Evolutionary conservation across 2,329 filamentous ascomycete species (phyloP).

Genomic region (Aspergillus flavus): DNA sequence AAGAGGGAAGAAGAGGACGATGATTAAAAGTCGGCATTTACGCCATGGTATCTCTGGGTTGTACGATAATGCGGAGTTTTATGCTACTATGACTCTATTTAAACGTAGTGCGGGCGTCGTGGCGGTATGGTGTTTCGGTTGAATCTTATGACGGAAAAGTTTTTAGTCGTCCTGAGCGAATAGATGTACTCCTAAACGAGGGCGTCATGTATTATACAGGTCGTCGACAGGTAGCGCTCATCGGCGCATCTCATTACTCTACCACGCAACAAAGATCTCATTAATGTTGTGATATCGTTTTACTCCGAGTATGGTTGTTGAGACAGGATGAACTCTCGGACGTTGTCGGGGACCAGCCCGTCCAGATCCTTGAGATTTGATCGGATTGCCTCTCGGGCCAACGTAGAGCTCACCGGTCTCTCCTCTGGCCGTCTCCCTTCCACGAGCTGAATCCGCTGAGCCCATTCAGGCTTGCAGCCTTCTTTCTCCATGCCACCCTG

Average conservation of each 20-base stretch:
- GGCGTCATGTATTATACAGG: not conserved
- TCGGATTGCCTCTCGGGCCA: slow-evolving; percentile 40
- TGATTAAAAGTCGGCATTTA: not conserved
- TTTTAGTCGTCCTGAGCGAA: not conserved
- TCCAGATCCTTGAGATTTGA: slow-evolving; percentile 34
- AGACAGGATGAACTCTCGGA: slow-evolving; percentile 36
- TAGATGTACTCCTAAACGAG: not conserved
- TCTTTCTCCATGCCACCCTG: slow-evolving; percentile 39
- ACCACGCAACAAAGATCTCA: not conserved
- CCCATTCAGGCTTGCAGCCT: slow-evolving; percentile 47
- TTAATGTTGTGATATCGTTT: not conserved
- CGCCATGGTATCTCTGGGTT: slow-evolving; percentile 1
- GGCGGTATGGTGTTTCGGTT: not conserved
- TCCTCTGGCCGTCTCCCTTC: slow-evolving; percentile 40
- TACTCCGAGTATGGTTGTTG: slow-evolving; percentile 34
- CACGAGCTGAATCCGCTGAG: slow-evolving; percentile 44
- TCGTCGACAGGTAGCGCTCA: not conserved
- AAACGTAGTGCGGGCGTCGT: slow-evolving; percentile 2
- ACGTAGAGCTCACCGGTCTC: slow-evolving; percentile 47
- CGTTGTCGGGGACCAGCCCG: slow-evolving; percentile 37
- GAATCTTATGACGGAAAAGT: slow-evolving; percentile 5
- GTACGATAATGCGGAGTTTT: slow-evolving; percentile 1
- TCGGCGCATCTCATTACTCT: not conserved
- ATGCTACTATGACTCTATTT: not conserved
- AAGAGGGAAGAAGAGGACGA: slow-evolving; percentile 42